These are phyloP conservation scores for Clathrospora elynae DNA, from an alignment of 2,329 filamentous ascomycete species.

Conservation along the genomic window DNA sequence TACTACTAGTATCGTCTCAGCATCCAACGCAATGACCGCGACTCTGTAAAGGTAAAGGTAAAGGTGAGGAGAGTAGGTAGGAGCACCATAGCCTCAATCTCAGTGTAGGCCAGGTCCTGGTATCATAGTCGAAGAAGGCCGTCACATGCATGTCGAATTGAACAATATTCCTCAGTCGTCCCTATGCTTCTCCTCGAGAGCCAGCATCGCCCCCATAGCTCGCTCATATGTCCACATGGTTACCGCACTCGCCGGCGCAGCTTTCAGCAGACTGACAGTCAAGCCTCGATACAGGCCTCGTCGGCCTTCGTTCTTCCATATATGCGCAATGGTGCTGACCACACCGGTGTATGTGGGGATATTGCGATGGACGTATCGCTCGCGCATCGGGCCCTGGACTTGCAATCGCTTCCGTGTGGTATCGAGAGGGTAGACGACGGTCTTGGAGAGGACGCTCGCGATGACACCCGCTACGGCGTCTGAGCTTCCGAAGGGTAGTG, in stretches of 20 bases:
- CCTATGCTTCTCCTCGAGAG: constrained; percentile 27
- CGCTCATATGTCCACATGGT: constrained; percentile 96
- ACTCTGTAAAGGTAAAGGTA: too few relatives aligned
- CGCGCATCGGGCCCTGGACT: constrained; percentile 87
- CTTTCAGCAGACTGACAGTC: constrained; percentile 87
- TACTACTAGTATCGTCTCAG: too few relatives aligned
- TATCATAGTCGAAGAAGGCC: constrained; percentile 4
- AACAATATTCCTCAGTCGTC: constrained; percentile 5
- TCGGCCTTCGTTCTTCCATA: constrained; percentile 73
- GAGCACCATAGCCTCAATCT: too few relatives aligned
- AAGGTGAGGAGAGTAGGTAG: too few relatives aligned
- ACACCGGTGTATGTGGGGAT: constrained; percentile 82
- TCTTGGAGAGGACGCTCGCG: constrained; percentile 83
- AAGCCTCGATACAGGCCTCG: constrained; percentile 86
- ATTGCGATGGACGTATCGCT: constrained; percentile 78
- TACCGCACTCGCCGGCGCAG: constrained; percentile 87
- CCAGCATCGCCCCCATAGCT: constrained; percentile 64
- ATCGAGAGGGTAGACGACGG: constrained; percentile 88
- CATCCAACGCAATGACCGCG: too few relatives aligned
- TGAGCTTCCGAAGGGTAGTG: constrained; percentile 71
- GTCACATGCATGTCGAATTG: background rate
- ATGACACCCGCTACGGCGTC: constrained; percentile 83
- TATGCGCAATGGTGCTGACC: constrained; percentile 66
- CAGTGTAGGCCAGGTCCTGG: too few relatives aligned
- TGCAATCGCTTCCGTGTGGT: constrained; percentile 91